These are phyloP conservation scores for Beauveria bassiana DNA, from an alignment of 2,329 filamentous ascomycete genomes.

Conservation along the genomic window DNA sequence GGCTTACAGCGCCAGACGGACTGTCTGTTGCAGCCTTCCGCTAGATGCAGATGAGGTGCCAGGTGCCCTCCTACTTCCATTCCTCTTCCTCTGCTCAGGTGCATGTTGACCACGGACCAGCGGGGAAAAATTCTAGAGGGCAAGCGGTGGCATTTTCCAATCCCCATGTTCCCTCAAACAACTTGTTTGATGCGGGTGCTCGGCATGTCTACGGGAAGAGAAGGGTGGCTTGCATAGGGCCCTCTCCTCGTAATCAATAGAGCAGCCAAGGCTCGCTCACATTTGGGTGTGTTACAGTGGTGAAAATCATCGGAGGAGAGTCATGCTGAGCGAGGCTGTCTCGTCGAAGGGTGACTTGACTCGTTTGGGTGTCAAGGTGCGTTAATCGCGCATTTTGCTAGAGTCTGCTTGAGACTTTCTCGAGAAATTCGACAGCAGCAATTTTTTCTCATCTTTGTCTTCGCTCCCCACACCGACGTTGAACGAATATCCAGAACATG, in stretches of 20 bases:
- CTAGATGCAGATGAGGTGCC: not conserved
- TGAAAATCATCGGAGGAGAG: not conserved
- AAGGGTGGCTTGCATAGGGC: slow-evolving; percentile 1
- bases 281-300: not conserved
- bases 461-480: not conserved
- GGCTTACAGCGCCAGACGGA: not conserved
- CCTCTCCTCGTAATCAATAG: not conserved
- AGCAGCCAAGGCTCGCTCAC: not conserved
- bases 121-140: not conserved
- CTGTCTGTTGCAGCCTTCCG: not conserved
- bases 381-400: not conserved
- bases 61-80: too few relatives aligned
- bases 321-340: too few relatives aligned
- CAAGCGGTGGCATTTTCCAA: not conserved
- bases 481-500: not conserved
- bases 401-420: too few relatives aligned
- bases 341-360: not conserved
- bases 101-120: not conserved
- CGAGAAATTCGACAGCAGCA: too few relatives aligned
- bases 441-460: not conserved
- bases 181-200: not conserved
- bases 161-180: not conserved
- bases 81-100: not conserved
- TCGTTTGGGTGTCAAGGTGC: not conserved
- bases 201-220: not conserved